phyloP scores from a whole-genome alignment of 2,329 filamentous ascomycete species.

The Diaporthe nobilis region DNA sequence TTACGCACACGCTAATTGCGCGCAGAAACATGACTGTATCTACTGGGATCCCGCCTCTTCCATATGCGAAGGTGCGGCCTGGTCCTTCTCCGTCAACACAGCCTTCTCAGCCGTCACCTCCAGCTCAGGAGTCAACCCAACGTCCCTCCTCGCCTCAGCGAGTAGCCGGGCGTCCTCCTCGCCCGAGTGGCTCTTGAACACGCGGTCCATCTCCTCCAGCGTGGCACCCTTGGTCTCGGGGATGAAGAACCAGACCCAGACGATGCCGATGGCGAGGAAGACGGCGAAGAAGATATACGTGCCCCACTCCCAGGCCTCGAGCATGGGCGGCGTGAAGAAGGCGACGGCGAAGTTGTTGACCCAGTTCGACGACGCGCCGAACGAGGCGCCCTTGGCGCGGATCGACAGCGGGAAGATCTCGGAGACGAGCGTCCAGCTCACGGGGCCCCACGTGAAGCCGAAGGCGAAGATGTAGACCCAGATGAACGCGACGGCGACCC shows the following conservation, averaged over 20 bases:
- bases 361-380: conserved; percentile 61
- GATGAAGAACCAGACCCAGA: conserved; percentile 64
- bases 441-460: conserved; percentile 51
- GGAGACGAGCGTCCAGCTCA: conserved; percentile 52
- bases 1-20: background rate
- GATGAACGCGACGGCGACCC: conserved; percentile 54
- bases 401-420: conserved; percentile 57
- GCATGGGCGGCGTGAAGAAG: conserved; percentile 60
- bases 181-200: conserved; percentile 60
- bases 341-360: conserved; percentile 63
- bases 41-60: background rate
- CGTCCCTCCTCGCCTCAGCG: conserved; percentile 45
- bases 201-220: conserved; percentile 67
- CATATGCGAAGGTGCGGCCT: background rate
- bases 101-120: conserved; percentile 25
- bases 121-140: conserved; percentile 41
- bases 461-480: conserved; percentile 49
- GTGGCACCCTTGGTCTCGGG: conserved; percentile 70
- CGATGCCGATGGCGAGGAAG: conserved; percentile 60
- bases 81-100: conserved; percentile 10
- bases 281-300: conserved; percentile 71
- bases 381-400: conserved; percentile 56
- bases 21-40: background rate
- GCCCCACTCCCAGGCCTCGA: conserved; percentile 59
- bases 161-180: conserved; percentile 47